Conservation (phyloP, 768 basidiomycete species). For the Leccinum rimulosum region DNA sequence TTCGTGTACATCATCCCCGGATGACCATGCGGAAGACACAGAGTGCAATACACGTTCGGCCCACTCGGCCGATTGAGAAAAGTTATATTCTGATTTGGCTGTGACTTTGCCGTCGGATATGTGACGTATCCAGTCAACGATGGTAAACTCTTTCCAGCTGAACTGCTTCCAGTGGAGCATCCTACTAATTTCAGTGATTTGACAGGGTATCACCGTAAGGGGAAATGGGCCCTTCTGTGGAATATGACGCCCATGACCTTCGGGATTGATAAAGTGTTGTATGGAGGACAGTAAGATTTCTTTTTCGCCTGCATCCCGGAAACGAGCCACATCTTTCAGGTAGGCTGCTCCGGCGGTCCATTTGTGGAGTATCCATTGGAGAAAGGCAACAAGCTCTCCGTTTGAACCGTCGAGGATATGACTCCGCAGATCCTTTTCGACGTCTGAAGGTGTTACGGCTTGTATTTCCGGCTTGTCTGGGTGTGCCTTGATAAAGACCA, state of each 20-base stretch:
- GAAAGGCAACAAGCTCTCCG: constrained; percentile 5
- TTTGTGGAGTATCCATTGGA: not conserved
- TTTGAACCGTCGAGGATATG: not conserved
- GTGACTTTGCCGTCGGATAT: constrained; percentile 48
- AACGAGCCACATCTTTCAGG: constrained; percentile 27
- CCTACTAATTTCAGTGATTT: constrained; percentile 48
- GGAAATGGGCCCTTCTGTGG: constrained; percentile 31
- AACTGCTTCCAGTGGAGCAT: constrained; percentile 49
- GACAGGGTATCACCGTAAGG: constrained; percentile 40
- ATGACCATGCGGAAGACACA: constrained; percentile 52
- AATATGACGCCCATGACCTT: constrained; percentile 44
- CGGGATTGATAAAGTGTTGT: constrained; percentile 59
- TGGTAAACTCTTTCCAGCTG: constrained; percentile 70
- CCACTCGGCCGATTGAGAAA: constrained; percentile 64
- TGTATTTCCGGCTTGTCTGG: not conserved
- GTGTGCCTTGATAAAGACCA: constrained; percentile 40
- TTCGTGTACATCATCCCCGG: not conserved
- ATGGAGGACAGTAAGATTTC: constrained; percentile 63
- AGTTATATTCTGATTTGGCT: constrained; percentile 48
- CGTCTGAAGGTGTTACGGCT: not conserved
- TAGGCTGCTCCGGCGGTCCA: not conserved
- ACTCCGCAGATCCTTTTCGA: not conserved
- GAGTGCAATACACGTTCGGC: constrained; percentile 70
- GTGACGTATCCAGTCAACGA: constrained; percentile 70
- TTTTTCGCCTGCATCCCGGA: constrained; percentile 46